Evolutionary conservation across 257 asterid species (phyloP), one percentile per base, ranked within the genome.

Genomic region (Coffea canephora): DNA sequence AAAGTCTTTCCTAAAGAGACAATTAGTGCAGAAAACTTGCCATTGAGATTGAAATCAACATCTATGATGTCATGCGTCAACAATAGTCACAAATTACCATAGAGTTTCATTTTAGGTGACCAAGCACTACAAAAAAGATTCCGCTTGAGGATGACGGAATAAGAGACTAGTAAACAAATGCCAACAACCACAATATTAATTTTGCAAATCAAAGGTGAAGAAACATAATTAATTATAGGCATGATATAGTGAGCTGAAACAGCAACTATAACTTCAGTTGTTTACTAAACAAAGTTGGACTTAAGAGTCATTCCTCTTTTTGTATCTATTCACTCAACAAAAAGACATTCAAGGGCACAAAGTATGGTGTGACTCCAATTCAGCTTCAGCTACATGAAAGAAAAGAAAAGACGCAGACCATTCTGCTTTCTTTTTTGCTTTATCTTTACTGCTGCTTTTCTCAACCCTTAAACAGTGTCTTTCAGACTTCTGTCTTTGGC

Each of bases 391-490:
- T 25, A 39, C 48, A 73, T 23, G 68, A 57, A 50, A 21, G 31
- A 75, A 84, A 85, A 77, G 76, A 46, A 79, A 69, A 71, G 59
- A 61, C 71, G 62, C 52, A 45, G 39, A 34, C 65, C 74, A 68
- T 46, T 69, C 79, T 73, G 72, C 80, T 74, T 66, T 71, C 82
- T 78, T 83, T 83, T 74, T 83, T 74, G 77, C 83, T 80, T 80
- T 75, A 67, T 75, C 85, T 85, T 75, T 70, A 69, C 82, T 52
- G 55, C 52, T 64, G 54, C 76, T 77, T 83, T 85, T 77, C 72
- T 77, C 75, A 74, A 11, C 39, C 64, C 79, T 64, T 77, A 70
- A 82, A 82, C 81, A 80, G 77, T 77, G 70, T 68, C 83, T 80
- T 82, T 82, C 54, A 59, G 4, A 43, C 68, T 71, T 59, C 67